Base-by-base conservation (phyloP, 2,329 filamentous ascomycete genomes). In the Fusarium chaquense region DNA sequence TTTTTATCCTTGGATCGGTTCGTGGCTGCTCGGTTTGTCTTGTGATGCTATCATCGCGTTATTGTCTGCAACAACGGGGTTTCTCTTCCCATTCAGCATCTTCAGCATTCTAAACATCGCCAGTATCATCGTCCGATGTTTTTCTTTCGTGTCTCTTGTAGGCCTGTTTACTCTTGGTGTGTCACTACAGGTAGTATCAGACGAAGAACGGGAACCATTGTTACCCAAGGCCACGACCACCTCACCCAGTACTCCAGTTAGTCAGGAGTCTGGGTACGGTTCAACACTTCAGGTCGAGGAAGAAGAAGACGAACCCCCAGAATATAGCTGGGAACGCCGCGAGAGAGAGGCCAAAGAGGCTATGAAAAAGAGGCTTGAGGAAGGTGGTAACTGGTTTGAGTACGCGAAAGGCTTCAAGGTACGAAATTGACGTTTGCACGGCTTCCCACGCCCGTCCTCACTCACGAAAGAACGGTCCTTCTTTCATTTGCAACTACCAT, bases 381-480 rank as follows among this genome's bases (percentile, higher is more conserved):
- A 91, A 68, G 87, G 91, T 62, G 92, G 92, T 2, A 93, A 89
- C 68, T 95, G 91, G 91, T 85, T 92, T 70, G 87, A 88, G 44
- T 96, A 96, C 74, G 83, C 90, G 30, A 93, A 91, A 75, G 88
- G 90, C 8, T 97, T 94, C 79, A 83, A 84, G 74, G 87, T 85
- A 78, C 61, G 80, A 36, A 30, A 32, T 36, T 15, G 33, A 20
- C 18, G n/a, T 20, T 33, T 35, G 6, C 43, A 16, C 35, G 30
- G 32, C 33, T 40, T 20, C 18, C n/a, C 28, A 18, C 24, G 30
- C 13, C 11, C 22, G 20, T 20, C 43, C 13, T 15, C 26, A 18
- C 15, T 11, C 18, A 11, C 28, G 12, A n/a, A 40, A 40, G 36
- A 33, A 9, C 20, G 38, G 13, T 18, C 35, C 16, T 11, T 13